Percentiles rank a stretch among this genome's conserved stretches.
Conservation (phyloP, 495 filamentous ascomycete species). For the Corynascus novoguineensis region DNA sequence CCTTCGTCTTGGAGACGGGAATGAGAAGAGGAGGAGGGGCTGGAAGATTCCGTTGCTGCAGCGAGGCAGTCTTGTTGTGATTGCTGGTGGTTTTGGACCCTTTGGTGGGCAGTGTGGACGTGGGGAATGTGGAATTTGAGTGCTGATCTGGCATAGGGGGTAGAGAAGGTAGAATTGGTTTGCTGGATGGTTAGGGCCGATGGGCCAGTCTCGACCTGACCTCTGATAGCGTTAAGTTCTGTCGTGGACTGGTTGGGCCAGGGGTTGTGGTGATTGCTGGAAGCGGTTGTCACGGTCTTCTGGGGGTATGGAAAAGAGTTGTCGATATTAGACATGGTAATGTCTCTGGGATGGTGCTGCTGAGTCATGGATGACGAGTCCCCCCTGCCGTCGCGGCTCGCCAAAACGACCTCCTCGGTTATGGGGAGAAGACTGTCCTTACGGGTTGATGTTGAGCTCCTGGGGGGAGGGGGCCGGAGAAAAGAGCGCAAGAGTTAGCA, state of each 20-base stretch:
- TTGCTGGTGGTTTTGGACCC: neutral
- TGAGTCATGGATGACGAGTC: neutral
- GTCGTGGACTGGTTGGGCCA: slow-evolving; percentile 23
- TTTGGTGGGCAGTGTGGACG: neutral
- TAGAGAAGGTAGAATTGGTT: neutral
- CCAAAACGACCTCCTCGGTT: slow-evolving; percentile 7
- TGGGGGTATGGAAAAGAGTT: neutral
- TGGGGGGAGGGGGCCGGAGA: too few species aligned
- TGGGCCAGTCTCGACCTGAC: neutral
- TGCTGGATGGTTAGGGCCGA: neutral
- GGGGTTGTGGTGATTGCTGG: slow-evolving; percentile 10
- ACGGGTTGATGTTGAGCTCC: slow-evolving; percentile 4
- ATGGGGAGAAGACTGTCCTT: slow-evolving; percentile 20
- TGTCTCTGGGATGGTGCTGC: neutral
- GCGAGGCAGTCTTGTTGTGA: neutral
- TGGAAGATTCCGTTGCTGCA: neutral
- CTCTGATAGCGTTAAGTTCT: slow-evolving; percentile 7
- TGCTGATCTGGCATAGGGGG: neutral
- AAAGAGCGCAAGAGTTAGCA: too few species aligned
- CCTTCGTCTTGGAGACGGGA: neutral
- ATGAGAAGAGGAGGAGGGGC: neutral
- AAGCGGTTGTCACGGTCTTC: neutral
- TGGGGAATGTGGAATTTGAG: neutral
- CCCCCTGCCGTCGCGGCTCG: neutral
- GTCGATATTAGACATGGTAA: neutral